Conservation (phyloP, 441 rosid genomes). For the Gossypium davidsonii region DNA sequence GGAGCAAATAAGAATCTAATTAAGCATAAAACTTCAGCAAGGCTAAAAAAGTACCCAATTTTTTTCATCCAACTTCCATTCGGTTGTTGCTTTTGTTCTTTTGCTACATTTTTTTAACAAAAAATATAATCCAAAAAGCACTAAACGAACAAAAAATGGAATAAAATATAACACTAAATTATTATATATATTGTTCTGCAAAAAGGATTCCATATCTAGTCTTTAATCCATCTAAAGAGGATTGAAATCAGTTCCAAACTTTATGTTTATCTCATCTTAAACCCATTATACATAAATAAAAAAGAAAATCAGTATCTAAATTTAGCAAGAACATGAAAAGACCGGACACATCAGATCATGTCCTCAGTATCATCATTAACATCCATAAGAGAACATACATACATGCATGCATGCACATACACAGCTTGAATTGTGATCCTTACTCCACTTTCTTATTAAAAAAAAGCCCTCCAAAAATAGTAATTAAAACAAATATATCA, state of each 20-base stretch:
- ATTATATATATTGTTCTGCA: not conserved
- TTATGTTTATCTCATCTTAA: not conserved
- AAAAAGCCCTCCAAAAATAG: not conserved
- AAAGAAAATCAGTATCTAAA: not conserved
- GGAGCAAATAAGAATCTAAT: not conserved
- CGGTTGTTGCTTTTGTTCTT: not conserved
- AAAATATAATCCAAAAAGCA: not conserved
- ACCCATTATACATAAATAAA: not conserved
- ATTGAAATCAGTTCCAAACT: not conserved
- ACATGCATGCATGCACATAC: constrained; percentile 22
- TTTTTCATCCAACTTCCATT: not conserved
- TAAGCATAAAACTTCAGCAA: not conserved
- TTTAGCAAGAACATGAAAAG: not conserved
- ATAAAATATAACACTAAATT: not conserved
- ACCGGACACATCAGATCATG: not conserved
- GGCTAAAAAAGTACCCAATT: not conserved
- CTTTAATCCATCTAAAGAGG: not conserved
- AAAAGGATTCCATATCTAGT: not conserved
- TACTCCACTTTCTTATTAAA: not conserved
- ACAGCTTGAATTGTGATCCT: constrained; percentile 6
- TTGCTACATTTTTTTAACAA: not conserved
- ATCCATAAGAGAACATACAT: not conserved
- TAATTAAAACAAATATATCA: not conserved
- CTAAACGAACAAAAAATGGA: not conserved
- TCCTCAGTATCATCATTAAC: not conserved